Evolutionary conservation across 768 basidiomycete genomes (phyloP), one percentile per base, ranked within the genome.

Genomic region (Kwoniella botswanensis): DNA sequence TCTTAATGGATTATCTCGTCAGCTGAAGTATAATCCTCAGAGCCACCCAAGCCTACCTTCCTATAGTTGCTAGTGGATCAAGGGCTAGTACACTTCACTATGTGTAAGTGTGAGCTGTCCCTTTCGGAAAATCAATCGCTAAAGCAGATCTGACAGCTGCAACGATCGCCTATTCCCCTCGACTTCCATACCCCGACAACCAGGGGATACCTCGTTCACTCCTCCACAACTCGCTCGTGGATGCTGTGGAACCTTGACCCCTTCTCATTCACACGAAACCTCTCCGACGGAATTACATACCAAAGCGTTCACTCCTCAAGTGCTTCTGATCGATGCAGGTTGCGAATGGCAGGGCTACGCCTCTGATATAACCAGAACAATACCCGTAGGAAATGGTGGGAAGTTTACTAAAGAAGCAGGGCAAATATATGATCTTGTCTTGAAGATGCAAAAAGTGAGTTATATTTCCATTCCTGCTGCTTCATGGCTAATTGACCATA

Each of bases 31-130:
- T 17, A 13, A 59, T 3, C 42, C 41, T 29, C 17, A 43, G n/a
- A 59, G 95, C 94, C 18, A 87, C 94, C 1, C 93, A 95, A 84
- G 93, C 94, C 0, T 98, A 98, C 83, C 86, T 92, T 7, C 94
- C 96, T 1, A 97, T 97, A 64, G 92, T 94, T 2, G 96, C 96
- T 0, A 90, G 91, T 0, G 91, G 93, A 0, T 89, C 88, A 2
- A 88, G 93, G 21, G 94, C 94, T 3, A 90, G 93, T 0, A 97
- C 93, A 0, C 86, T 98, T 4, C 95, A 98, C 79, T 98, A 98
- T 83, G 82, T 83, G 81, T 82, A 55, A 76, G 81, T 72, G 43
- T 9, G 13, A 46, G 21, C 17, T n/a, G n/a, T 65, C 54, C 0
- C 52, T 46, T 1, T 18, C 17, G 15, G 22, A 11, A 22, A 56